These are phyloP conservation scores for Leccinum ochraceum DNA, from an alignment of 768 basidiomycete species.

Conservation along the genomic window DNA sequence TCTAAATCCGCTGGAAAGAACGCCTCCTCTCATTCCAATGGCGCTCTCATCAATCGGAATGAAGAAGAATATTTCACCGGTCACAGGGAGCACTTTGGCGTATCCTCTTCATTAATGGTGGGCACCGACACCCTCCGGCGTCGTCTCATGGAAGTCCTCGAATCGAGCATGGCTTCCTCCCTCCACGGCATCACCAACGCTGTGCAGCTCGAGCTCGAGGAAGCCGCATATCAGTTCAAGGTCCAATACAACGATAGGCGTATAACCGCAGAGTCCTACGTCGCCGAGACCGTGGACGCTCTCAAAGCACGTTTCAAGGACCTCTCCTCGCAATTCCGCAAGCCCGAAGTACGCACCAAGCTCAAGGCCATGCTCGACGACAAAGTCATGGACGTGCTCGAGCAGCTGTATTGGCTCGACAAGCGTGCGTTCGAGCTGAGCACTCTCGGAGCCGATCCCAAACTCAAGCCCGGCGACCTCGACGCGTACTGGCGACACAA, in stretches of 20 bases:
- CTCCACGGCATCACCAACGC: conserved; percentile 96
- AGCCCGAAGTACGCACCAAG: conserved; percentile 83
- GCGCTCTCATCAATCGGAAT: conserved; percentile 50
- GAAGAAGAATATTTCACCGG: conserved; percentile 70
- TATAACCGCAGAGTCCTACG: conserved; percentile 94
- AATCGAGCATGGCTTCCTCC: conserved; percentile 96
- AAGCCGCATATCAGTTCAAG: conserved; percentile 98
- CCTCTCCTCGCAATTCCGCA: conserved; percentile 80
- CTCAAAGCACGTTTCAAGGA: conserved; percentile 91
- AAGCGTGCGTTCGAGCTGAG: conserved; percentile 78
- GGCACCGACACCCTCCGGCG: conserved; percentile 89
- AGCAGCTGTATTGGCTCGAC: conserved; percentile 97
- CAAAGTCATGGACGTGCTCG: conserved; percentile 95
- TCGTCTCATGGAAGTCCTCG: conserved; percentile 94
- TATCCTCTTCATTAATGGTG: conserved; percentile 72
- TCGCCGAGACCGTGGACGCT: conserved; percentile 94
- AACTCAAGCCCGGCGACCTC: conserved; percentile 69
- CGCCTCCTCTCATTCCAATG: conserved; percentile 48
- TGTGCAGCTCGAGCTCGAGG: conserved; percentile 95
- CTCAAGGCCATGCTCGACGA: conserved; percentile 94
- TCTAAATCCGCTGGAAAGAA: conserved; percentile 72
- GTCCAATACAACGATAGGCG: conserved; percentile 97
- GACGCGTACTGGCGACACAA: conserved; percentile 97
- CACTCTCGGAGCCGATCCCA: conserved; percentile 65
- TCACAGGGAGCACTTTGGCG: conserved; percentile 63